Conservation (phyloP, 208 protist genomes). For the Leishmania aethiopica region DNA sequence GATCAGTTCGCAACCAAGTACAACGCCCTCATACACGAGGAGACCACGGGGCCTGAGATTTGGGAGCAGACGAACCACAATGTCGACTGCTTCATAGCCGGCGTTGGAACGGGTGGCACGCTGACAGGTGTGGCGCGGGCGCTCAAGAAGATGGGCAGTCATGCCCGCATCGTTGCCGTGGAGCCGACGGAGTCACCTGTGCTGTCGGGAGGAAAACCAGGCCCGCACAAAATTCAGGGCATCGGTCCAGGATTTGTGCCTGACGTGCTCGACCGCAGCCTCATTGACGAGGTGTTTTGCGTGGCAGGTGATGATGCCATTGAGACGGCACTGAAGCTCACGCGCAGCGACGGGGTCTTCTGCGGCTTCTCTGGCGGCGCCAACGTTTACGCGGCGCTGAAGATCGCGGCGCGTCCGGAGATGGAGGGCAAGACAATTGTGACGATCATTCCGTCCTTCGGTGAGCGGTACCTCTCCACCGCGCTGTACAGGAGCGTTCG, state of each 20-base stretch:
- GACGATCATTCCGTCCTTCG: constrained; percentile 88
- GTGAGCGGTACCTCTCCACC: constrained; percentile 91
- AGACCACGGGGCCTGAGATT: constrained; percentile 93
- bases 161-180: constrained; percentile 73
- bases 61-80: constrained; percentile 76
- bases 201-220: constrained; percentile 75
- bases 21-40: constrained; percentile 89
- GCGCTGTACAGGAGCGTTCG: constrained; percentile 71
- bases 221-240: constrained; percentile 92
- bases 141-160: constrained; percentile 60
- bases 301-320: constrained; percentile 76
- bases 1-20: constrained; percentile 89
- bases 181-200: constrained; percentile 89
- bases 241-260: constrained; percentile 93
- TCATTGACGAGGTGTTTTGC: constrained; percentile 79
- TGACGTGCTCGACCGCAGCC: constrained; percentile 53
- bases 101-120: constrained; percentile 91
- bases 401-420: constrained; percentile 78
- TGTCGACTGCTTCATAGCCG: constrained; percentile 86
- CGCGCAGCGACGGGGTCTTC: constrained; percentile 83
- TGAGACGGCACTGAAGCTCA: constrained; percentile 67
- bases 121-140: constrained; percentile 76
- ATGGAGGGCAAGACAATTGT: constrained; percentile 91
- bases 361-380: constrained; percentile 86
- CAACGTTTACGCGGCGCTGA: constrained; percentile 83